Conservation (phyloP, 2,329 filamentous ascomycete genomes). For the Capronia coronata region DNA sequence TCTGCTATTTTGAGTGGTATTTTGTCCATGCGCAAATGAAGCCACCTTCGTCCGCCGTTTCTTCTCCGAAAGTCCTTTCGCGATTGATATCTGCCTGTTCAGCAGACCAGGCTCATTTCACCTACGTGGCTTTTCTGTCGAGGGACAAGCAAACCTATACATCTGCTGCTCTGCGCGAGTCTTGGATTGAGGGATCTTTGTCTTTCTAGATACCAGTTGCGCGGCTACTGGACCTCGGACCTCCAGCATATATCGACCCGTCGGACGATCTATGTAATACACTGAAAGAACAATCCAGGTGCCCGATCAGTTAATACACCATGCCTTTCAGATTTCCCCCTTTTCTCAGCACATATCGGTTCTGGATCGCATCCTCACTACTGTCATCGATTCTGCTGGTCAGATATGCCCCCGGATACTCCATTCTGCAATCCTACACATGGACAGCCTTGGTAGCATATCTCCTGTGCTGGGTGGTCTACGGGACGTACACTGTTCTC, state of each 20-base stretch:
- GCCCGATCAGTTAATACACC: constrained; percentile 42
- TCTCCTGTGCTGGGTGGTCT: constrained; percentile 25
- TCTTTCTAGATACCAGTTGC: no score
- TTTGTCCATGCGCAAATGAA: no score
- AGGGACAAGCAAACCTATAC: no score
- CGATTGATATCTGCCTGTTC: background rate
- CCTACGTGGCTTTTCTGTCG: no score
- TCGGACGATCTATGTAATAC: background rate
- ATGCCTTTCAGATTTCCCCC: constrained; percentile 37
- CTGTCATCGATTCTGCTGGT: constrained; percentile 20
- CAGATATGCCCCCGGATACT: constrained; percentile 29
- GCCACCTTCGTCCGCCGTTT: background rate
- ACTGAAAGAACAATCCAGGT: background rate
- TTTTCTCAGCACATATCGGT: constrained; percentile 19
- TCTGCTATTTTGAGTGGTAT: no score
- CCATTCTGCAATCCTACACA: constrained; percentile 30
- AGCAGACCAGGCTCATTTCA: background rate
- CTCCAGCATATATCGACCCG: no score
- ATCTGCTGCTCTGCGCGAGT: no score
- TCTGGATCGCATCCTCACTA: constrained; percentile 22
- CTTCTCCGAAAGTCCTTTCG: background rate
- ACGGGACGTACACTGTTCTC: constrained; percentile 36
- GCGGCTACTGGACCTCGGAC: no score
- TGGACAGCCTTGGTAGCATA: constrained; percentile 29
- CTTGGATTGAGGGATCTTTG: no score